Base-by-base conservation (phyloP, 805 yeast genomes). In the Suhomyces kilbournensis region DNA sequence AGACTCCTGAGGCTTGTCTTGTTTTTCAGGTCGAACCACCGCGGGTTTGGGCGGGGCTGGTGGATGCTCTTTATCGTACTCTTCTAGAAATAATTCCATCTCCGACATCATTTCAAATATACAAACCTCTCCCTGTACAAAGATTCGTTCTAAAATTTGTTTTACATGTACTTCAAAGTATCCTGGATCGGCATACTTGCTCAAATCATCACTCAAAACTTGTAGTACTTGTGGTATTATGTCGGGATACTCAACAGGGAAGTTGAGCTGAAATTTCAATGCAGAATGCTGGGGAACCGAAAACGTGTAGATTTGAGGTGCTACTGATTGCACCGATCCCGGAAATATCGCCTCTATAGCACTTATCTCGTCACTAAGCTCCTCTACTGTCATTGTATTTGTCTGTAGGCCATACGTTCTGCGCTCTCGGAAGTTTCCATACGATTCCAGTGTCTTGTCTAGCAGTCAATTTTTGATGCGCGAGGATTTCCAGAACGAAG, bases 261-360 rank as follows among this genome's bases (percentile, higher is more conserved):
- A 87, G 25, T 87, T 81, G 54, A 93, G 65, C 57, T 86, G 85
- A n/a, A 90, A 70, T 2, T 68, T 66, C 45, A 86, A 75, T 34
- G 78, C 77, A 48, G 81, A 83, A 60, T 86, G 86, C 49, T 83
- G 82, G 0, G 96, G 90, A 0, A 82, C 68, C 23, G 70, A 69
- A 12, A 86, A 72, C 44, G 79, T 79, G 53, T 75, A 75, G 3
- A 78, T 63, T 15, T 69, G 69, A 0, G 75, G 70, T 0, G 69
- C 76, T 7, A 77, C 49, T 23, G 59, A 60, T 10, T 20, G 17
- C 34, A 83, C 65, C 40, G 82, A 75, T 14, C 78, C 88, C 0
- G 96, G 97, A 63, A 83, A 93, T 10, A 94, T 93, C 3, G 97
- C 94, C 51, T 89, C 87, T 9, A 93, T 83, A 10, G 97, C 93